A percentile compares a stretch with the other conserved stretches of the same genome.
Evolutionary conservation across 2,329 filamentous ascomycete species (phyloP).

Genomic region (Colletotrichum limetticola): DNA sequence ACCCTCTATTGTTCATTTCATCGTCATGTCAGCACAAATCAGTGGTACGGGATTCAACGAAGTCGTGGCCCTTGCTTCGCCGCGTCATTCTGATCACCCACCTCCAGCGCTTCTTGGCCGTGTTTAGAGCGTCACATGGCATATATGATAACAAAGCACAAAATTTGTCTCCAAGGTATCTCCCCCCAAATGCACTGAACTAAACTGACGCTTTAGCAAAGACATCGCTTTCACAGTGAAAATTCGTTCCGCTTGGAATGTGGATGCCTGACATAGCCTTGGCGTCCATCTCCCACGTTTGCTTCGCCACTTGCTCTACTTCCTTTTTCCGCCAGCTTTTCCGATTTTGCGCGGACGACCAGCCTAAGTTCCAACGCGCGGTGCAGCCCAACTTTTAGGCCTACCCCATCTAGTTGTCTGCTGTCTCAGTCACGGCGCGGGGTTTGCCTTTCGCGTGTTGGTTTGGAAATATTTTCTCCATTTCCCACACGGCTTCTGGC

Average conservation of each 20-base stretch:
- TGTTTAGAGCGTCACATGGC: not conserved
- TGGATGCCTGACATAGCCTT: not conserved
- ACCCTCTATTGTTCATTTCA: slow-evolving; percentile 12
- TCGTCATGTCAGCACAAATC: slow-evolving; percentile 8
- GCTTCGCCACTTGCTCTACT: not conserved
- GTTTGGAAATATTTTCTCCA: not conserved
- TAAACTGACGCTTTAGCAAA: not conserved
- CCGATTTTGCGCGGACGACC: not conserved
- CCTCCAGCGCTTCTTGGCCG: not conserved
- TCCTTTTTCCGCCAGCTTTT: not conserved
- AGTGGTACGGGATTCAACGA: not conserved
- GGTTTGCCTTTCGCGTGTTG: not conserved
- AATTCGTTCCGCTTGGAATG: not conserved
- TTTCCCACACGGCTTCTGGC: not conserved
- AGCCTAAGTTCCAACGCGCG: not conserved
- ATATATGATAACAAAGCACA: not conserved
- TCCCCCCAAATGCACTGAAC: not conserved
- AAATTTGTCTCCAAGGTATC: not conserved
- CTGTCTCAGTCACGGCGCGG: not conserved
- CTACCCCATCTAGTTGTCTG: not conserved
- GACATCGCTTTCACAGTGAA: not conserved
- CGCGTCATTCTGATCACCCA: not conserved
- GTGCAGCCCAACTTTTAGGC: not conserved
- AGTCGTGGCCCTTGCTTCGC: slow-evolving; percentile 1
- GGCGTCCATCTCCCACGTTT: not conserved